These are phyloP conservation scores for Aspergillus heteromorphus DNA, from an alignment of 495 filamentous ascomycete genomes.

Conservation along the genomic window DNA sequence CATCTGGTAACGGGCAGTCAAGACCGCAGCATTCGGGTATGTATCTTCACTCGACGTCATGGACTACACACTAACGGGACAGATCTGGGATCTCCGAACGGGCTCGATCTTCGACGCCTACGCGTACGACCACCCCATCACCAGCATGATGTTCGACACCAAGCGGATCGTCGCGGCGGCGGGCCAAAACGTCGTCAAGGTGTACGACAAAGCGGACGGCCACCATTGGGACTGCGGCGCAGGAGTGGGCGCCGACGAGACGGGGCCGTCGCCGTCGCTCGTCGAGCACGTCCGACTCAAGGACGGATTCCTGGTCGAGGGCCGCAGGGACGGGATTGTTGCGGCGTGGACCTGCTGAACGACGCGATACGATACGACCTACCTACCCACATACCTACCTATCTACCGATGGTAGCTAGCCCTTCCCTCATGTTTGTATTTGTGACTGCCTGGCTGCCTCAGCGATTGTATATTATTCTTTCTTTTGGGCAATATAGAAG, in stretches of 20 bases:
- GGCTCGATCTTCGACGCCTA: slow-evolving; percentile 95
- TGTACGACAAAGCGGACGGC: slow-evolving; percentile 96
- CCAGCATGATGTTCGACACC: slow-evolving; percentile 96
- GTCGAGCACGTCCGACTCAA: slow-evolving; percentile 86
- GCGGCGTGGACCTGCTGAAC: slow-evolving; percentile 84
- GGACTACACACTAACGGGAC: slow-evolving; percentile 7
- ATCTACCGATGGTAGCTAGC: too few species aligned
- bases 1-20: slow-evolving; percentile 91
- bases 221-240: slow-evolving; percentile 96
- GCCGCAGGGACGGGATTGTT: slow-evolving; percentile 79
- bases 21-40: slow-evolving; percentile 90
- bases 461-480: slow-evolving; percentile 14
- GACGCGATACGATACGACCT: slow-evolving; percentile 1
- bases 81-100: slow-evolving; percentile 99
- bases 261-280: slow-evolving; percentile 55
- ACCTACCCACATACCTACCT: too few species aligned
- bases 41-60: slow-evolving; percentile 22
- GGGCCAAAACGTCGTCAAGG: slow-evolving; percentile 87
- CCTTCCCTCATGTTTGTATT: neutral
- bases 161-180: slow-evolving; percentile 88
- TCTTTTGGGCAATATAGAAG: slow-evolving; percentile 3
- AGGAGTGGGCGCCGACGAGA: slow-evolving; percentile 60
- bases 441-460: slow-evolving; percentile 3
- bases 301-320: slow-evolving; percentile 92
- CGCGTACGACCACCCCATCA: slow-evolving; percentile 89